phyloP scores from a whole-genome alignment of 2,329 filamentous ascomycete genomes.

The Monosporascus cannonballus region DNA sequence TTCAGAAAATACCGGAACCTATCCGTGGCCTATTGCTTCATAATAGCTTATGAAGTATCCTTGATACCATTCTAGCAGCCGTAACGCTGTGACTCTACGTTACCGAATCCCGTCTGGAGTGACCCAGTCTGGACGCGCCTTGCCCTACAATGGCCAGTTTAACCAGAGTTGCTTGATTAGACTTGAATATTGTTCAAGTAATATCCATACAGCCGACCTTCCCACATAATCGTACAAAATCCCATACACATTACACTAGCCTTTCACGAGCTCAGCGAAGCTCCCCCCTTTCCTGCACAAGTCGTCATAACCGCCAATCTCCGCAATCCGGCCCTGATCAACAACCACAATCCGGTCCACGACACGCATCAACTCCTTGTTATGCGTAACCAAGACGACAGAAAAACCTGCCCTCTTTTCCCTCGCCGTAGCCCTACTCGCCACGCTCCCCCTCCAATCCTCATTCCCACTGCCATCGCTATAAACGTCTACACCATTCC shows the following conservation, averaged over 20 bases:
- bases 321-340: slow-evolving; percentile 59
- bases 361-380: slow-evolving; percentile 77
- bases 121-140: no score
- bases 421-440: not conserved
- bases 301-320: slow-evolving; percentile 60
- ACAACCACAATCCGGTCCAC: slow-evolving; percentile 69
- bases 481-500: not conserved
- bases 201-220: not conserved
- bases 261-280: slow-evolving; percentile 38
- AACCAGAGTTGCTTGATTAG: no score
- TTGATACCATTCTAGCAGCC: no score
- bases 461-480: not conserved
- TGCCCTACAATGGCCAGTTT: no score
- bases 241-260: slow-evolving; percentile 14
- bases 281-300: slow-evolving; percentile 41
- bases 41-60: no score
- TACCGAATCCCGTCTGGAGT: no score
- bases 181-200: no score
- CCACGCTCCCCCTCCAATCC: slow-evolving; percentile 18
- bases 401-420: slow-evolving; percentile 39
- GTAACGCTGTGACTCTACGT: no score
- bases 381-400: slow-evolving; percentile 78
- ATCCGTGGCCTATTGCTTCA: no score
- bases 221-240: no score
- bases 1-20: no score